These are phyloP conservation scores for Phytopythium ostracodes DNA, from an alignment of 352 stramenopile genomes.

Conservation along the genomic window DNA sequence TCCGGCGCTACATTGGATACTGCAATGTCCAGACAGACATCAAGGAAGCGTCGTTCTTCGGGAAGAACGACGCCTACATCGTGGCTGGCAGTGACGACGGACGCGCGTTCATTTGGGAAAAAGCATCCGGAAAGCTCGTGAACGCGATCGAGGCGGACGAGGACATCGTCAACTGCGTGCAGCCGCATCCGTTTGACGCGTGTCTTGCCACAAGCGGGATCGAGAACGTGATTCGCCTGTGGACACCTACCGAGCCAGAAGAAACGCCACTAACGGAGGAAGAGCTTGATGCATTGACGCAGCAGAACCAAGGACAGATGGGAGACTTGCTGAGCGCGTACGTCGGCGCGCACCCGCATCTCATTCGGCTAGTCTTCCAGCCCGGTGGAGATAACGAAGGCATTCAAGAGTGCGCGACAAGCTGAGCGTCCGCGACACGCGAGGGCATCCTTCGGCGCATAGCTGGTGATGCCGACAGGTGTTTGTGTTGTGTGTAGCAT, in stretches of 20 bases:
- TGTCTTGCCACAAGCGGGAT: slow-evolving; percentile 83
- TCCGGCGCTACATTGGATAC: slow-evolving; percentile 80
- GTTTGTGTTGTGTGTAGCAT: not conserved
- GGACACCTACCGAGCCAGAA: slow-evolving; percentile 48
- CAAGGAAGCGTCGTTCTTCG: slow-evolving; percentile 88
- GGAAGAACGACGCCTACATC: slow-evolving; percentile 81
- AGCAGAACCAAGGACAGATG: slow-evolving; percentile 69
- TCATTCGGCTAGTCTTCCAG: slow-evolving; percentile 71
- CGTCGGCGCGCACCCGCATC: slow-evolving; percentile 43
- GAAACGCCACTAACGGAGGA: slow-evolving; percentile 36
- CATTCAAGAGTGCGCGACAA: slow-evolving; percentile 67
- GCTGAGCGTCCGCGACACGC: slow-evolving; percentile 11
- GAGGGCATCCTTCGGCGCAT: too few relatives aligned
- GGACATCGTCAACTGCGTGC: slow-evolving; percentile 89
- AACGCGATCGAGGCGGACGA: slow-evolving; percentile 80
- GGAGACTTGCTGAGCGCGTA: slow-evolving; percentile 40
- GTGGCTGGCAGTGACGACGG: slow-evolving; percentile 87
- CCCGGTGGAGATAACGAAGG: slow-evolving; percentile 45
- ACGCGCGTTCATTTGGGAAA: slow-evolving; percentile 84
- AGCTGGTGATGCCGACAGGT: not conserved
- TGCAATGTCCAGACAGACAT: slow-evolving; percentile 90
- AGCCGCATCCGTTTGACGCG: slow-evolving; percentile 69
- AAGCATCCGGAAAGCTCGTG: slow-evolving; percentile 69
- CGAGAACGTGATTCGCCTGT: slow-evolving; percentile 78
- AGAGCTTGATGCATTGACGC: slow-evolving; percentile 49